Evolutionary conservation across 371 early-diverging fungal genomes (phyloP).

Genomic region (Blakeslea trispora): DNA sequence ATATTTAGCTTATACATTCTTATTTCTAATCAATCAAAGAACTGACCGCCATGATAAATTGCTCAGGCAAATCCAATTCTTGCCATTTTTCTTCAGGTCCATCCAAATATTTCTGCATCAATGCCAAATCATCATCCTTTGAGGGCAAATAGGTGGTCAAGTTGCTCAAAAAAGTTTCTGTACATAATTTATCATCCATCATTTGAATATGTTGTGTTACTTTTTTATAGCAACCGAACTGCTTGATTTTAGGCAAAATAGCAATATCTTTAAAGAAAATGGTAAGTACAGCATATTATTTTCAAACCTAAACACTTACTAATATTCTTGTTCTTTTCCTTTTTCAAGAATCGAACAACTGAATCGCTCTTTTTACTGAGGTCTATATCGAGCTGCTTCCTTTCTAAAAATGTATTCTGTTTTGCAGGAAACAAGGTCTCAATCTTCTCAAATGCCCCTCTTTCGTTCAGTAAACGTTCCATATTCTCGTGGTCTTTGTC

Average conservation of each 20-base stretch:
- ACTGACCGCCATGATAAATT: constrained; percentile 50
- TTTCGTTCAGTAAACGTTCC: constrained; percentile 34
- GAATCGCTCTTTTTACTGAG: constrained; percentile 21
- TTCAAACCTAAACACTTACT: constrained; percentile 23
- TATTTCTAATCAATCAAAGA: too few species aligned
- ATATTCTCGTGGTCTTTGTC: constrained; percentile 26
- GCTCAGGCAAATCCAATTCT: constrained; percentile 54
- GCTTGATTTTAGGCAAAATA: constrained; percentile 29
- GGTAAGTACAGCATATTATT: neutral
- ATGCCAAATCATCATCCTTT: constrained; percentile 35
- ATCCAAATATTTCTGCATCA: constrained; percentile 43
- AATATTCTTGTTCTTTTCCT: constrained; percentile 44
- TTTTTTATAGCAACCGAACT: constrained; percentile 22
- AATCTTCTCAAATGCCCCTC: constrained; percentile 38
- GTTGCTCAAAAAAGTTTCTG: constrained; percentile 41
- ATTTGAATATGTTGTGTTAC: constrained; percentile 21
- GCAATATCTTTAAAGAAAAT: constrained; percentile 25
- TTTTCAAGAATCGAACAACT: constrained; percentile 34
- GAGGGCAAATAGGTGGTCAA: constrained; percentile 37
- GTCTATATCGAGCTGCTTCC: constrained; percentile 17
- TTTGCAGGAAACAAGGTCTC: constrained; percentile 48
- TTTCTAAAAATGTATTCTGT: constrained; percentile 40
- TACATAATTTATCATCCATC: constrained; percentile 39
- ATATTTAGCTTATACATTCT: neutral
- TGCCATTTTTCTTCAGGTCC: constrained; percentile 38